Evolutionary conservation across 2,329 filamentous ascomycete species (phyloP), one percentile per base, ranked within the genome.

Genomic region (Emmonsia crescens): DNA sequence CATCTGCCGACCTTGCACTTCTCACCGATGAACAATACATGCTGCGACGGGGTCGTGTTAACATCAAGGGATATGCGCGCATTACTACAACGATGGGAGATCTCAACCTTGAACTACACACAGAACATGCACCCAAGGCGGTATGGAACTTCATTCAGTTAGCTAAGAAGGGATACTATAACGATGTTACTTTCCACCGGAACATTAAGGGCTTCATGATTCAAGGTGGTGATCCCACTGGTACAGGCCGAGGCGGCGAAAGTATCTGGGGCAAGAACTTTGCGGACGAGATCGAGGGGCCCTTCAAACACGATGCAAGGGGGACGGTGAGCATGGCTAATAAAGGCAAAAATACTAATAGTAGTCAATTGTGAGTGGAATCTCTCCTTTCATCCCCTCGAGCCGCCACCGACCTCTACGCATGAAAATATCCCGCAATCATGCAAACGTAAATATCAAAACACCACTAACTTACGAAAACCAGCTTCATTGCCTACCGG

Each of bases 161-260:
- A 4, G 85, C 91, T 1, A 89, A 96, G 71, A 89, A 88, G 66
- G 93, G 93, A 0, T 96, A 96, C 75, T 99, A 97, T 78, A 85
- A 85, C 59, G 84, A 84, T 65, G 87, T 96, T 1, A 75, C 82
- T 14, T 99, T 99, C 72, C 94, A 99, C 75, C 86, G 94, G 65
- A 96, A 95, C 73, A 96, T 99, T 68, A 87, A 87, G 62, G 90
- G 89, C 68, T 99, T 99, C 73, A 99, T 99, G 94, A 89, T 99
- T 46, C 94, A 99, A 74, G 93, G 93, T 51, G 94, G 94, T 44
- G 94, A 99, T 72, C 94, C 94, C 0, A 90, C 91, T 0, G 93
- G 93, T 0, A 96, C 91, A 0, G 94, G 94, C 1, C 84, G 90
- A 64, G 94, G 94, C n/a, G 94, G 94, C 0, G 79, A 85, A 57